Base-by-base conservation (phyloP, 75 land plant genomes). In the Picea sitchensis region DNA sequence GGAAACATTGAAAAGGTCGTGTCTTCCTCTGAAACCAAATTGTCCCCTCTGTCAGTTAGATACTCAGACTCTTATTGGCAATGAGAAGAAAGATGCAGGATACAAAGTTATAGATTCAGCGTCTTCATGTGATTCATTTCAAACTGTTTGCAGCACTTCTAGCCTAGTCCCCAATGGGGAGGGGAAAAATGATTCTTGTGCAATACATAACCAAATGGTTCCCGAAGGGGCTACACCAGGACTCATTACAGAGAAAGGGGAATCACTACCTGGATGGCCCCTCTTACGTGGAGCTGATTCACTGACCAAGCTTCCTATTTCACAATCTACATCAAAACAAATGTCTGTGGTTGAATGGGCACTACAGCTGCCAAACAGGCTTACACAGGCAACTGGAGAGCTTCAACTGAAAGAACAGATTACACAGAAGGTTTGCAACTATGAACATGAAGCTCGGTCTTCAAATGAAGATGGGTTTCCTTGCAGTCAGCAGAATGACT, bases 341-440 rank as follows among this genome's bases (percentile, higher is more conserved):
- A 69, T 86, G 51, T 90, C 95, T 76, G 93, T 91, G 58, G 86
- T 94, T 73, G 92, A 89, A 79, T 92, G 96, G 99, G 93, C 90
- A n/a, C 34, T 88, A 84, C 83, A 79, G 58, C 77, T 94, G 78
- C 98, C 96, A 3, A 80, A 81, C 31, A 76, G 87, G 76, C 81
- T 77, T 18, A 31, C 78, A 78, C 85, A 77, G 26, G 77, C 74
- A 34, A 12, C 76, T 65, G 58, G 14, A 57, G 32, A 75, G 59
- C 15, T 58, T 14, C 59, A 75, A 30, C 18, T 75, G 34, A 57
- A 75, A 58, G 36, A 18, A 75, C 30, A 75, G 36, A 15, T 44
- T 41, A 14, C 23, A 17, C 51, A 13, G 9, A 63, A 77, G 44
- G n/a, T 36, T 47, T 65, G 26, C 38, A 77, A 38, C 44, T 44